Conservation (phyloP, 1,284 basidiomycete genomes). For the Pyrrhoderma lamaoense region DNA sequence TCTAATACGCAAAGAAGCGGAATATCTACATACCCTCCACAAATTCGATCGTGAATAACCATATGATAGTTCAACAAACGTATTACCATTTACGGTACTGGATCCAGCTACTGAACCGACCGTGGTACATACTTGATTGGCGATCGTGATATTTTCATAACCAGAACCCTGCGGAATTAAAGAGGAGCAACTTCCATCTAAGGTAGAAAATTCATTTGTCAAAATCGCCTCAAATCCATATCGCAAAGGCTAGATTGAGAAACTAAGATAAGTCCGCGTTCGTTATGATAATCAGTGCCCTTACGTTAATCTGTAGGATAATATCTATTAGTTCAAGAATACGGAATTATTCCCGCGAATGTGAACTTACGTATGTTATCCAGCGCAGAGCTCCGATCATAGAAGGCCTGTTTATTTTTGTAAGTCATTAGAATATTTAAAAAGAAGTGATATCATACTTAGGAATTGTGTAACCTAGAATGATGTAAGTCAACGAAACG, state of each 20-base stretch:
- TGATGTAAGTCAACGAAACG: too few relatives aligned
- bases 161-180: conserved; percentile 42
- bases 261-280: conserved; percentile 1
- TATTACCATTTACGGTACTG: conserved; percentile 24
- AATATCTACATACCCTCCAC: conserved; percentile 38
- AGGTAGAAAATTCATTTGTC: conserved; percentile 47
- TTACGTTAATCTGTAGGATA: background rate
- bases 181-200: conserved; percentile 34
- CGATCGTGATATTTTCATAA: conserved; percentile 34
- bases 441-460: conserved; percentile 6
- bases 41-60: conserved; percentile 42
- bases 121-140: conserved; percentile 24
- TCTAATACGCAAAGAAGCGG: background rate
- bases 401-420: too few relatives aligned
- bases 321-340: conserved; percentile 22
- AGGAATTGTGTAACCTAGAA: conserved; percentile 27
- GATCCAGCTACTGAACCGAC: conserved; percentile 22
- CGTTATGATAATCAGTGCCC: background rate
- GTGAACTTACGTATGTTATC: conserved; percentile 39
- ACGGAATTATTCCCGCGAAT: background rate
- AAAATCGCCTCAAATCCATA: conserved; percentile 44
- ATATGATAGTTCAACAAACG: conserved; percentile 35
- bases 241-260: conserved; percentile 30
- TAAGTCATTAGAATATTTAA: too few relatives aligned
- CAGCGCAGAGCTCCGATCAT: conserved; percentile 36